Evolutionary conservation across 208 protist genomes (phyloP), one percentile per base, ranked within the genome.

Genomic region (Trypanosoma avium): DNA sequence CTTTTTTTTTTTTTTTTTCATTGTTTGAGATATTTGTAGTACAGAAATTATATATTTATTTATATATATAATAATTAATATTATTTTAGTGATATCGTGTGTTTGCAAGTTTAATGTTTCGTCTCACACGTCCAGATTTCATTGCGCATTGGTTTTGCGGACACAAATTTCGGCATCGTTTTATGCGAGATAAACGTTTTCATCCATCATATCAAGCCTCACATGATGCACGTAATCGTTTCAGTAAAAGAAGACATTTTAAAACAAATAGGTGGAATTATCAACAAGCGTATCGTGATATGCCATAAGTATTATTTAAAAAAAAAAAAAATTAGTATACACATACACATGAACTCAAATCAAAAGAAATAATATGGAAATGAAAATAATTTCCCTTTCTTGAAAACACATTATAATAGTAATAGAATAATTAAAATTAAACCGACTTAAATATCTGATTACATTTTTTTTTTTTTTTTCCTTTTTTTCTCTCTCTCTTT

Each of bases 261-360:
- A 95, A 95, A 67, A 95, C 90, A 12, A 95, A 95, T 61, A 68
- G 90, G 9, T 95, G 90, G 87, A 95, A 95, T 69, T 95, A 95
- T 69, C 84, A 82, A 32, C 90, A 93, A 77, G 90, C 90, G 10
- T 95, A 95, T 72, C 86, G 89, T 66, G 90, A 95, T 50, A 95
- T 95, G 90, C 90, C 90, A 43, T 95, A 68, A 75, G 10, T 1
- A 13, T 15, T 26, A 21, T 5, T 10, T 48, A 48, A 32, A 35
- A 47, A 38, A 32, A 13, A n/a, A 52, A 21, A 52, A 32, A n/a
- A n/a, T n/a, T n/a, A n/a, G 8, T 30, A 7, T 35, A 19, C 32
- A 46, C 10, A 30, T 32, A 55, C 0, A 27, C 13, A 71, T 40
- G 64, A 54, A 27, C 26, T 50, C 12, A 38, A 38, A 8, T 12